Evolutionary conservation across 2,329 filamentous ascomycete genomes (phyloP), one percentile per base, ranked within the genome.

Genomic region (Emericellopsis atlantica): DNA sequence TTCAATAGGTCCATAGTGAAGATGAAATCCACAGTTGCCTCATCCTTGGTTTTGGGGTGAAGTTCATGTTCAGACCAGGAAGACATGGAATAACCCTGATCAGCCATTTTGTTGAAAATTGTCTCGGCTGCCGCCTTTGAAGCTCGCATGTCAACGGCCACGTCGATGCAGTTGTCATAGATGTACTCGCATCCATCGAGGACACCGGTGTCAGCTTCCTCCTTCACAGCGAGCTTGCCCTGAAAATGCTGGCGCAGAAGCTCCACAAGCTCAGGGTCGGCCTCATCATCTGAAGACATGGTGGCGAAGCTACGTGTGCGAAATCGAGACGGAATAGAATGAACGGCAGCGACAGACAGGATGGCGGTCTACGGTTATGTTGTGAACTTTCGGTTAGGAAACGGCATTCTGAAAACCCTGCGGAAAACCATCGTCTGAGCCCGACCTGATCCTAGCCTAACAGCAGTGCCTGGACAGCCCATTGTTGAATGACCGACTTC

Each of bases 1-100:
- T 98, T 98, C 39, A 98, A 66, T 23, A 98, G 61, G 57, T 98
- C 92, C 87, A 98, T 94, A 16, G 85, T 87, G 58, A 98, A 96
- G 52, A 98, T 90, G 57, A 98, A 96, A 47, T 85, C 81, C 18
- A 94, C 77, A 0, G 87, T 89, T 39, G 62, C 72, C 53, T 86
- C 84, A 54, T 93, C 81, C 54, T 87, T 87, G 34, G 74, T 53
- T 57, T 89, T 84, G 2, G 92, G 92, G 53, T 98, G 92, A 32
- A 98, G 68, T 56, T 92, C 84, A 59, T 96, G 88, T 52, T 83
- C 74, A 12, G 84, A 77, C 92, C 92, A 98, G 8, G 79, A 83
- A 45, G 84, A 76, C 0, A 85, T 87, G 5, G 85, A 92, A 62
- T 93, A 96, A 32, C 71, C 65, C 55, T 86, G 87, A 57, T 79